Base-by-base conservation (phyloP, 2,329 filamentous ascomycete species). In the Pseudogymnoascus pannorum region DNA sequence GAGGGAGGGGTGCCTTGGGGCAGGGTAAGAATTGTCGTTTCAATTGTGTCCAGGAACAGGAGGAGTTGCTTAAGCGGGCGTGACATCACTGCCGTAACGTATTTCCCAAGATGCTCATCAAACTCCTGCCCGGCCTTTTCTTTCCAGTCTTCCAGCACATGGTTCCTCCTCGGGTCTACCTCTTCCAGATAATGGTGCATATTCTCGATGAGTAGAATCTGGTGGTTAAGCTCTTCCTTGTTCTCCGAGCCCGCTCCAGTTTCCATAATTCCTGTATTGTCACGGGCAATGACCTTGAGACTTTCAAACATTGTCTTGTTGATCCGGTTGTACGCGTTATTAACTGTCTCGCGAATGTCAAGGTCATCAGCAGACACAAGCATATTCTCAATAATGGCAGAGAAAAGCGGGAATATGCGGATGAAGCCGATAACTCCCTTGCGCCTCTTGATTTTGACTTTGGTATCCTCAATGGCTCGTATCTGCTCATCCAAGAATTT, bases 141-240 rank as follows among this genome's bases (percentile, higher is more conserved):
- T 70, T 87, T 88, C 90, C 92, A 97, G 67, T 90, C 86, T 63
- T 90, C 86, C 4, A 97, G 81, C 0, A 96, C 85, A 6, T 88
- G 82, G 64, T 94, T 85, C 36, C 83, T 81, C 16, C 85, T 82
- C 14, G 87, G 77, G 67, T 96, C 91, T 7, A 96, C 88, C 73
- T 97, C 92, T 72, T 97, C 92, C 9, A 94, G 79, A 75, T 96
- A 97, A 75, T 96, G 92, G 71, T 97, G 95, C 92, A 97, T 97
- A 74, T 99, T 99, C 75, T 99, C 93, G 67, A 99, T 97, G 60
- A 97, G 81, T 33, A 97, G 81, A 69, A 99, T 96, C 74, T 97
- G 92, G 76, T 96, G 96, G 76, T 97, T 97, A 64, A 99, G 83
- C 4, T 92, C 91, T 74, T 97, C 92, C 76, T 99, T 97, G 72